Conservation (phyloP, 2,329 filamentous ascomycete species). For the Beauveria sp. region DNA sequence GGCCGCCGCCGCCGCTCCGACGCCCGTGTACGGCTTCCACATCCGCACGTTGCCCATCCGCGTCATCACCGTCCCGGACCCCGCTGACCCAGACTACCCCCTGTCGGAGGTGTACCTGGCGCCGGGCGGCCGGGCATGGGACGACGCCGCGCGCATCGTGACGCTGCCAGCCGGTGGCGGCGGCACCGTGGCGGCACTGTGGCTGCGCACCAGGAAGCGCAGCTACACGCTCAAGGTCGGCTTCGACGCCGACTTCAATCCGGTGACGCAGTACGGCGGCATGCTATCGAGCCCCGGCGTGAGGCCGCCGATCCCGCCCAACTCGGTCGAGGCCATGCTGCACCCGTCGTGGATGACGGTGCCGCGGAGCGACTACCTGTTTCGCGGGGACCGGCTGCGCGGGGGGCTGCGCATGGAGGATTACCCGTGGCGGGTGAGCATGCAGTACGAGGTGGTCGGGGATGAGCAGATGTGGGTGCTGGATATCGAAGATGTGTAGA, state of each 20-base stretch:
- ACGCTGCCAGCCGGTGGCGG: conserved; percentile 2
- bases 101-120: neutral
- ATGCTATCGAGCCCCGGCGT: conserved; percentile 1
- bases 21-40: conserved; percentile 2
- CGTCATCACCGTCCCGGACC: neutral
- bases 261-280: conserved; percentile 7
- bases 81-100: neutral
- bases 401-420: neutral
- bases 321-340: neutral
- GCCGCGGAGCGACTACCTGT: neutral
- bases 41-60: conserved; percentile 2
- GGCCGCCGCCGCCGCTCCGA: neutral
- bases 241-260: conserved; percentile 11
- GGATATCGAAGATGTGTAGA: neutral
- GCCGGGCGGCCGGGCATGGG: neutral
- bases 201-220: neutral
- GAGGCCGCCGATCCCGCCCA: neutral
- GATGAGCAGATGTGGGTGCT: conserved; percentile 8
- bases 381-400: neutral
- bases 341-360: conserved; percentile 4
- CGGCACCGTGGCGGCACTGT: conserved; percentile 5
- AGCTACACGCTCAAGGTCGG: conserved; percentile 9
- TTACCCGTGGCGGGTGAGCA: neutral
- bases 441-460: neutral
- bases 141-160: conserved; percentile 3